A percentile compares a stretch with the other conserved stretches of the same genome.
Evolutionary conservation across 1,284 basidiomycete genomes (phyloP).

Genomic region (Volvariella volvacea): DNA sequence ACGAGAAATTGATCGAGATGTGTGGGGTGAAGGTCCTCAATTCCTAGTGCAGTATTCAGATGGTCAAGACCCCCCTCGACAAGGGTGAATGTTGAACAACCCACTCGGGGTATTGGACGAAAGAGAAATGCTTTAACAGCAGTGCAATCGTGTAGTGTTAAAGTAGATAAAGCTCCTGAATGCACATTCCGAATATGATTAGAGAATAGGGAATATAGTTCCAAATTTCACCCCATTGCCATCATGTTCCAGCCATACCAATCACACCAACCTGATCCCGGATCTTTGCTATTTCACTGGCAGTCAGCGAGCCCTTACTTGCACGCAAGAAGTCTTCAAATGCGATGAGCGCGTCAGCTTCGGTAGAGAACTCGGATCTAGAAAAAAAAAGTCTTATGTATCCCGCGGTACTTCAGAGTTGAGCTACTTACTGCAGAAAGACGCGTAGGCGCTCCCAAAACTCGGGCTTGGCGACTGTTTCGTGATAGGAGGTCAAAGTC

Average conservation of each 20-base stretch:
- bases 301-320: constrained; percentile 61
- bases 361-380: constrained; percentile 51
- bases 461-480: constrained; percentile 58
- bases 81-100: no score
- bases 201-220: no score
- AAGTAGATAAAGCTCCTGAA: no score
- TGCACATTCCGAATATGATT: no score
- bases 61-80: no score
- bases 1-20: no score
- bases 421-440: constrained; percentile 51
- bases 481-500: constrained; percentile 55
- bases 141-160: no score
- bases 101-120: no score
- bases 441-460: constrained; percentile 70
- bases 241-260: constrained; percentile 72
- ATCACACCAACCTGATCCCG: constrained; percentile 68
- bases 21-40: no score
- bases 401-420: neutral
- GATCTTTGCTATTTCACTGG: constrained; percentile 73
- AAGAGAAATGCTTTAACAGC: no score
- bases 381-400: constrained; percentile 2
- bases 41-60: no score
- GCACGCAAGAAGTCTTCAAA: constrained; percentile 75
- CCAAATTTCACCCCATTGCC: neutral
- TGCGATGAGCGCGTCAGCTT: constrained; percentile 49